Percentiles rank a stretch among this genome's conserved stretches.
Conservation (phyloP, 1,284 basidiomycete species). For the Fomitopsis pinicola region DNA sequence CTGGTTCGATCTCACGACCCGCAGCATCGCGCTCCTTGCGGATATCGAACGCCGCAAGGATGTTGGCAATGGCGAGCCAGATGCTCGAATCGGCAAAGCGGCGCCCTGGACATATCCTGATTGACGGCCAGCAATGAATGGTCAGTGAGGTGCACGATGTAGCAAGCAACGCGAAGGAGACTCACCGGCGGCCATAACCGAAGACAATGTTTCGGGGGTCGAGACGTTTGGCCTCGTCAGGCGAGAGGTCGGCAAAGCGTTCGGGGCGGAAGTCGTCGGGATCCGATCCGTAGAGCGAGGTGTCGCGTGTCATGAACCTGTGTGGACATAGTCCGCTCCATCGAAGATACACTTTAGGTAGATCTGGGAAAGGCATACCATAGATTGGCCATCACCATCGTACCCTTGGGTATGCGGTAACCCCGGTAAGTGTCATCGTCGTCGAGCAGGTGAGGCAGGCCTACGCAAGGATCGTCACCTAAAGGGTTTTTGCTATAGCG, state of each 20-base stretch:
- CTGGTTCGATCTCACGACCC: constrained; percentile 7
- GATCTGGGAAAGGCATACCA: constrained; percentile 25
- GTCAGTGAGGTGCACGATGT: background rate
- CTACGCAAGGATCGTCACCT: background rate
- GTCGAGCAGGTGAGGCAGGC: constrained; percentile 22
- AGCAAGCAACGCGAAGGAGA: no score
- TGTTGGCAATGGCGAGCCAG: constrained; percentile 14
- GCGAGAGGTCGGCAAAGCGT: constrained; percentile 15
- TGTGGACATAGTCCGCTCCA: no score
- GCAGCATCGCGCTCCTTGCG: constrained; percentile 5
- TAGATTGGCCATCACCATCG: constrained; percentile 44
- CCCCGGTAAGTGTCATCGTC: constrained; percentile 43
- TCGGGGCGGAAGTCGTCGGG: constrained; percentile 10
- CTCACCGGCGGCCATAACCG: constrained; percentile 12
- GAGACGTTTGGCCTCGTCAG: background rate
- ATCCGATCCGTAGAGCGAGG: constrained; percentile 11
- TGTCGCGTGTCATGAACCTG: constrained; percentile 20
- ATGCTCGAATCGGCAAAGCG: constrained; percentile 15
- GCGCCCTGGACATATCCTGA: constrained; percentile 12
- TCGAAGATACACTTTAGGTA: no score
- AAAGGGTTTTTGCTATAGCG: background rate
- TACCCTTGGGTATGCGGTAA: constrained; percentile 40
- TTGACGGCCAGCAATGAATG: background rate
- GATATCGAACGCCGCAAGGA: constrained; percentile 13
- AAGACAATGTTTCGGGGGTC: constrained; percentile 5